Base-by-base conservation (phyloP, 768 basidiomycete genomes). In the Boletus insuetus region DNA sequence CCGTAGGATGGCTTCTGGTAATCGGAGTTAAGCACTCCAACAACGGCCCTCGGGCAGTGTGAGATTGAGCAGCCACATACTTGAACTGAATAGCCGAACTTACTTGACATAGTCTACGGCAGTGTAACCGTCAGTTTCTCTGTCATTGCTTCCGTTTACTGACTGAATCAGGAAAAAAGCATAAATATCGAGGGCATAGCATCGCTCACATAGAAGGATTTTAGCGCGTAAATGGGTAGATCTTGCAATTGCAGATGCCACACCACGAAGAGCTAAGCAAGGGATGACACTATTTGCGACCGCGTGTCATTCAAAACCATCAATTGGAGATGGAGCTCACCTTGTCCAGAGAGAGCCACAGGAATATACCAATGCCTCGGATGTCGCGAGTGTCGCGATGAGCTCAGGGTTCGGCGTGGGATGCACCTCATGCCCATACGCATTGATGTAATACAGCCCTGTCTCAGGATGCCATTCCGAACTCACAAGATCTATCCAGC, bases 341-440 rank as follows among this genome's bases (percentile, higher is more conserved):
- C 90, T 93, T 14, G 94, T 98, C 92, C 92, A 98, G 9, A 98
- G 75, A 2, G 94, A 96, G 6, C 94, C 94, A 66, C 94, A 94
- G 4, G 92, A 94, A 68, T 96, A 97, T 3, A 98, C 84, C 29
- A 98, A 74, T 3, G 88, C 75, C 58, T 89, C 82, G 53, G 81
- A 81, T 31, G 77, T 73, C 4, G 73, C 71, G 11, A 96, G 74
- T 49, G 81, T 80, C 13, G 81, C 70, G 47, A 98, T 66, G 65
- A 86, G 92, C 41, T 89, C 90, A 2, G 85, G 82, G 68, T 95
- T 96, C 0, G 94, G 93, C 40, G 82, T 77, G 17, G 94, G 94
- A 64, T 90, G 85, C n/a, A 97, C 88, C 73, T 96, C 92, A 72
- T 87, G 87, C 11, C 92, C 92, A 63, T 94, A 95, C 8, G 85